A percentile compares a stretch with the other conserved stretches of the same genome.
phyloP scores from a whole-genome alignment of 805 yeast genomes.

The Kodamaea sagamina region DNA sequence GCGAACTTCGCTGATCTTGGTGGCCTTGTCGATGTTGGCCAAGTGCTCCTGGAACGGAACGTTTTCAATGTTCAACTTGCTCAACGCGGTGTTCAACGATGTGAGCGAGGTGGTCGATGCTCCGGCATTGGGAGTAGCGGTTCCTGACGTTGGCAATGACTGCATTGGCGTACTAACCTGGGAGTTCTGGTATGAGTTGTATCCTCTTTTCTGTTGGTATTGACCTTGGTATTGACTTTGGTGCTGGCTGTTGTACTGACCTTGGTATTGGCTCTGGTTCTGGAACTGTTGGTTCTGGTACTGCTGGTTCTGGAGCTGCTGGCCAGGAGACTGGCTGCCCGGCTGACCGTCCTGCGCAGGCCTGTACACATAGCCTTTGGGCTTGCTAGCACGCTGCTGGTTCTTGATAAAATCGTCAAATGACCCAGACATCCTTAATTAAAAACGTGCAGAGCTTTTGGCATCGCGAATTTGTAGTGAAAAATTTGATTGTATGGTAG shows the following conservation, averaged over 20 bases:
- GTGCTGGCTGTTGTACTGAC: conserved; percentile 7
- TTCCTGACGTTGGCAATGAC: conserved; percentile 39
- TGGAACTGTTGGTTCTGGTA: not conserved
- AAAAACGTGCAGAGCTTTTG: conserved; percentile 3
- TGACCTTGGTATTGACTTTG: conserved; percentile 1
- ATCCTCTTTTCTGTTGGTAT: conserved; percentile 2
- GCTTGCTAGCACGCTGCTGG: conserved; percentile 38
- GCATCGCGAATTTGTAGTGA: conserved; percentile 7
- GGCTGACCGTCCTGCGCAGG: conserved; percentile 12
- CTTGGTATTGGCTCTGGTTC: conserved; percentile 13
- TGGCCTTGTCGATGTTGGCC: conserved; percentile 50
- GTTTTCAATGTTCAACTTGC: conserved; percentile 53
- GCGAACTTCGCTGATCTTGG: conserved; percentile 56
- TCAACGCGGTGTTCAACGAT: conserved; percentile 69
- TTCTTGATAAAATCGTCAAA: conserved; percentile 55
- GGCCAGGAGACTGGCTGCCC: no score
- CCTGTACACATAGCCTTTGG: conserved; percentile 28
- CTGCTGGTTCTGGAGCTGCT: conserved; percentile 13
- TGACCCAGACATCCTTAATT: conserved; percentile 34
- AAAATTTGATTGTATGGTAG: conserved; percentile 8
- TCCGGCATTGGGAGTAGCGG: conserved; percentile 35
- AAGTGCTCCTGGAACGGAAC: conserved; percentile 68
- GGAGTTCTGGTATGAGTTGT: conserved; percentile 5
- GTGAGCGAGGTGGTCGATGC: conserved; percentile 73
- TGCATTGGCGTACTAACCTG: conserved; percentile 25